Conservation (phyloP, 228 moss, liverwort and hornwort species). For the Sphagnum fallax region DNA sequence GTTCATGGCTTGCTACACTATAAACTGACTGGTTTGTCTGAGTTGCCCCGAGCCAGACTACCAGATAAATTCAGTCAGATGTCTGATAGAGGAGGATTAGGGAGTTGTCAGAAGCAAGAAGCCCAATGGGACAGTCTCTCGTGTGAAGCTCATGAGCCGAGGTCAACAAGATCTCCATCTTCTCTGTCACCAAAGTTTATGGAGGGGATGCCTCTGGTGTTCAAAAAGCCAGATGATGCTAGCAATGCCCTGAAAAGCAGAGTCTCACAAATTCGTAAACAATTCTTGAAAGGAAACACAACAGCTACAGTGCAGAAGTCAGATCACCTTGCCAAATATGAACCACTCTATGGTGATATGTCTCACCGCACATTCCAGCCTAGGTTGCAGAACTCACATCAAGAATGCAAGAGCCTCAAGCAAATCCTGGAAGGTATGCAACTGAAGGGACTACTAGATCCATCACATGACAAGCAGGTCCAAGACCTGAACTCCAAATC, state of each 20-base stretch:
- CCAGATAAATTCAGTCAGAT: no score
- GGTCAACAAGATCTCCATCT: no score
- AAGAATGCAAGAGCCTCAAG: constrained; percentile 18
- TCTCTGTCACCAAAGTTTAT: neutral
- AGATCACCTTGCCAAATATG: constrained; percentile 8
- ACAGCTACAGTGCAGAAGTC: neutral
- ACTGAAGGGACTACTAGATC: constrained; percentile 20
- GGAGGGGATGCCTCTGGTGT: constrained; percentile 21
- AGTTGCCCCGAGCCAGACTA: no score
- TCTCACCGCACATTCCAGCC: constrained; percentile 20
- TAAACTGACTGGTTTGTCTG: no score
- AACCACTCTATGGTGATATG: constrained; percentile 13
- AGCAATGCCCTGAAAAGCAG: constrained; percentile 16
- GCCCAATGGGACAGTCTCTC: constrained; percentile 8
- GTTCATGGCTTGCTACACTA: no score
- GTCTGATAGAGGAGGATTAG: neutral
- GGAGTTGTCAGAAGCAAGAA: constrained; percentile 6
- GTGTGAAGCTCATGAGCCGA: neutral
- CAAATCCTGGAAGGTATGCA: constrained; percentile 21
- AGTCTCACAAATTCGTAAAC: constrained; percentile 12
- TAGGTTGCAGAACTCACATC: constrained; percentile 14
- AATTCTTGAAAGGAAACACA: constrained; percentile 6
- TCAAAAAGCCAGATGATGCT: constrained; percentile 11
- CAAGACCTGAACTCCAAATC: neutral
- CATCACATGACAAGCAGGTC: constrained; percentile 9